phyloP scores from a whole-genome alignment of 148 eudicot species.

The Selenicereus undatus region DNA sequence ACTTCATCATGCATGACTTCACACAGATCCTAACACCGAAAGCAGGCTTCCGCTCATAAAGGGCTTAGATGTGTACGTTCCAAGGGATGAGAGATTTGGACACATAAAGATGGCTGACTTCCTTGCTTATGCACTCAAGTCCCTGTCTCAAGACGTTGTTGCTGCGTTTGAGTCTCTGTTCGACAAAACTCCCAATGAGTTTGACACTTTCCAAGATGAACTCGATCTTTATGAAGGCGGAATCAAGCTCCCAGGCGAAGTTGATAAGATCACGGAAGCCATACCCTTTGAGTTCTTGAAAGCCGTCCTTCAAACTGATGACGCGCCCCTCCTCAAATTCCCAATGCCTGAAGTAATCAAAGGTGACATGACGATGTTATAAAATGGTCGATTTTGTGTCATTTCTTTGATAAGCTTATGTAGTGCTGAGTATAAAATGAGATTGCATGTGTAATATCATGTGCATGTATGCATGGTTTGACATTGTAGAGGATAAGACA shows the following conservation, averaged over 20 bases:
- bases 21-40: constrained; percentile 61
- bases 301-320: constrained; percentile 50
- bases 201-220: constrained; percentile 57
- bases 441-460: not conserved
- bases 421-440: not conserved
- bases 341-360: constrained; percentile 76
- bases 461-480: not conserved
- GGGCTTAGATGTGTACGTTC: constrained; percentile 62
- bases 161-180: constrained; percentile 45
- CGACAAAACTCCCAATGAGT: constrained; percentile 55
- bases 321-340: constrained; percentile 46
- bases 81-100: constrained; percentile 75
- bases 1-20: not conserved
- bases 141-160: constrained; percentile 46
- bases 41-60: constrained; percentile 53
- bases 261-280: constrained; percentile 34
- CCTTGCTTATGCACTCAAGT: constrained; percentile 54
- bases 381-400: not conserved
- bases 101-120: constrained; percentile 61
- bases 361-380: constrained; percentile 33
- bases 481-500: constrained; percentile 53
- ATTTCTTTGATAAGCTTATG: not conserved
- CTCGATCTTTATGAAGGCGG: constrained; percentile 56
- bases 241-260: constrained; percentile 36
- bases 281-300: constrained; percentile 57